Evolutionary conservation across 116 monocot genomes (phyloP).

Genomic region (Dioscorea cayenensis): DNA sequence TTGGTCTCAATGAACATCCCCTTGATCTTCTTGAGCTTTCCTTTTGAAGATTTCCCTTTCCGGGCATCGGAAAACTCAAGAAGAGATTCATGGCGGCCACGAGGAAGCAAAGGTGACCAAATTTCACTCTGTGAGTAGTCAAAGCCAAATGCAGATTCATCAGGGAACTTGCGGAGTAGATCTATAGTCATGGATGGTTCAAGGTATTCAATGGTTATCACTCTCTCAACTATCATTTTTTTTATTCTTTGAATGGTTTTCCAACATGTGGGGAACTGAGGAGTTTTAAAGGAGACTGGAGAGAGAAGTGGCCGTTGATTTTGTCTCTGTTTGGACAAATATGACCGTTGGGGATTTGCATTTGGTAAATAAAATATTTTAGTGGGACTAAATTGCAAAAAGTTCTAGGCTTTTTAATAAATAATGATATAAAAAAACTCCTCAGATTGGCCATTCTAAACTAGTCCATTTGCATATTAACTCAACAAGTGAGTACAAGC

Average conservation of each 20-base stretch:
- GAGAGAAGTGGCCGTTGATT: conserved; percentile 3
- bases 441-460: too few relatives aligned
- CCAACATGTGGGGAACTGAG: neutral
- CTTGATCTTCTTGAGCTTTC: conserved; percentile 10
- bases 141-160: conserved; percentile 71
- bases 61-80: neutral
- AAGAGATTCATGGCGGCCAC: conserved; percentile 5
- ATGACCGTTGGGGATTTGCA: conserved; percentile 1
- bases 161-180: conserved; percentile 84
- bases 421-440: too few relatives aligned
- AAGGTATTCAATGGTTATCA: conserved; percentile 87
- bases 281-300: neutral
- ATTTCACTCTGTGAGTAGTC: conserved; percentile 85
- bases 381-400: too few relatives aligned
- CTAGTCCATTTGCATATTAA: too few relatives aligned
- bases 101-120: conserved; percentile 77
- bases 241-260: neutral
- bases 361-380: neutral
- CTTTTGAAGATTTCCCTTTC: neutral
- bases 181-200: conserved; percentile 63
- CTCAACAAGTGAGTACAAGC: too few relatives aligned
- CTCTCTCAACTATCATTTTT: conserved; percentile 28
- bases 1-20: conserved; percentile 6
- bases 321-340: conserved; percentile 1
- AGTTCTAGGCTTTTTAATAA: too few relatives aligned